Base-by-base conservation (phyloP, 345 rosid genomes). In the Conringia planisiliqua region DNA sequence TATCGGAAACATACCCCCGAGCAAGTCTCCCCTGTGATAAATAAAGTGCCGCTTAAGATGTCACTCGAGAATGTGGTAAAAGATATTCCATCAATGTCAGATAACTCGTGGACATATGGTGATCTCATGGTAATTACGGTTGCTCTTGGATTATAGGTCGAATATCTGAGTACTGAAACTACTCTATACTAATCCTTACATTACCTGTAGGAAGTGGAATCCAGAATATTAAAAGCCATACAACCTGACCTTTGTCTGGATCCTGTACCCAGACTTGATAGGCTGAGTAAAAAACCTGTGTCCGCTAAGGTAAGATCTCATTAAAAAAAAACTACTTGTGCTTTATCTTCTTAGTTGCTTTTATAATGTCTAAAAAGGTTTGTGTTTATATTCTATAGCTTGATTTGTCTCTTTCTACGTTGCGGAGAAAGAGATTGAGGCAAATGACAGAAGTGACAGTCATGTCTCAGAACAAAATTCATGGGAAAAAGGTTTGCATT, bases 81-180 rank as follows among this genome's bases (percentile, higher is more conserved):
- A 83, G 99, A 92, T 85, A 90, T 96, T 70, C 96, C 97, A 6
- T 61, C 80, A 76, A 82, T 87, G 66, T 86, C 97, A 14, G 93
- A 86, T 82, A 85, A 77, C 70, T 83, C 98, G 66, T 96, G 99
- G 99, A 92, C 90, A 6, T 96, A 96, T 48, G 97, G 97, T 78
- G 97, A 96, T 83, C 83, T 92, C 77, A 92, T 96, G 98, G 99
- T 89, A 82, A 82, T 68, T 30, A 22, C 36, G 22, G 69, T 62
- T 56, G 35, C 50, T 58, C 57, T 60, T 43, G 50, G 29, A 22
- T 30, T 27, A 14, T 68, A 51, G 57, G 56, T 66, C 43, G 12
- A 42, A 59, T 47, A 42, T 71, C 13, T 44, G 32, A 48, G 16
- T n/a, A 14, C 61, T 36, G 51, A 38, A 18, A 59, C 3, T 54